Evolutionary conservation across 2,329 filamentous ascomycete genomes (phyloP).

Genomic region (Fusarium caatingaense): DNA sequence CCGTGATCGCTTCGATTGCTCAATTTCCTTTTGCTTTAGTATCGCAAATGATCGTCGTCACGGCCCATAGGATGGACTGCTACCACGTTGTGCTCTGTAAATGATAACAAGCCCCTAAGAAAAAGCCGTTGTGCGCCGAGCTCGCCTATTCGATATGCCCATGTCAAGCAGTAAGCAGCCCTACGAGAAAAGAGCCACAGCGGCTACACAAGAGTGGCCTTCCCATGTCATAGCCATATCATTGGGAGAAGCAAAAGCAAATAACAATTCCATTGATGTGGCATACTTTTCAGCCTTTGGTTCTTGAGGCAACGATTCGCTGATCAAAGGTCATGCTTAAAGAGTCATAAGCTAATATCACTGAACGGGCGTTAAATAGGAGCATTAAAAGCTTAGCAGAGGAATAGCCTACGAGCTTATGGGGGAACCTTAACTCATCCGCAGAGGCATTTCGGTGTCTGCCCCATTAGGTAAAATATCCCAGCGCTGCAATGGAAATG

Average conservation of each 20-base stretch:
- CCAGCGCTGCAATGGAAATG: constrained; percentile 8
- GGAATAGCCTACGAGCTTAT: constrained; percentile 9
- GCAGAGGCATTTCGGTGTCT: constrained; percentile 32
- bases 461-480: constrained; percentile 30
- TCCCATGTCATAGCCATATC: background rate
- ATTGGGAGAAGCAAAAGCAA: background rate
- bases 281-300: constrained; percentile 5
- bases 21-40: constrained; percentile 29
- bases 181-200: constrained; percentile 38
- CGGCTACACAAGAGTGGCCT: constrained; percentile 10
- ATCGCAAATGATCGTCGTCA: constrained; percentile 13
- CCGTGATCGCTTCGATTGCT: constrained; percentile 26
- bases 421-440: constrained; percentile 22
- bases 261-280: background rate
- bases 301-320: constrained; percentile 2
- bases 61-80: constrained; percentile 2
- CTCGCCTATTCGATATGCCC: constrained; percentile 38
- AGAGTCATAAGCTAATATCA: constrained; percentile 1
- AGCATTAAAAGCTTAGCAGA: background rate
- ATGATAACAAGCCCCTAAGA: constrained; percentile 4
- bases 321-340: background rate
- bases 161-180: constrained; percentile 36
- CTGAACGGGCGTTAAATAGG: constrained; percentile 10
- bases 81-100: constrained; percentile 20
- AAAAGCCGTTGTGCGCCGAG: constrained; percentile 17